phyloP scores from a whole-genome alignment of 352 stramenopile species.

The Globisporangium abappressorium region DNA sequence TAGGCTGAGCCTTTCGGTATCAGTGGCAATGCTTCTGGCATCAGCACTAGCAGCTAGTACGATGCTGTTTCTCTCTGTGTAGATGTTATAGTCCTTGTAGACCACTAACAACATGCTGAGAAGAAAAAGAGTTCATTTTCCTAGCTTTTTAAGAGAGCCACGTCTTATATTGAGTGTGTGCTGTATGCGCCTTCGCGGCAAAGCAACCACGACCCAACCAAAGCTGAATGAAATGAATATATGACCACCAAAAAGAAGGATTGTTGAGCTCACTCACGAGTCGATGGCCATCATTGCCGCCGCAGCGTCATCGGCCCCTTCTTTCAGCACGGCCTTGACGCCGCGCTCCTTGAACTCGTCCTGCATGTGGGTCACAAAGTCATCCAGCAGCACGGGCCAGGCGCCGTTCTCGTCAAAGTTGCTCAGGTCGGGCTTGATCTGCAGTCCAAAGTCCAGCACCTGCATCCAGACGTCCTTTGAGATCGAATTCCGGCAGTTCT shows the following conservation, averaged over 20 bases:
- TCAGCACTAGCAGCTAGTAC: neutral
- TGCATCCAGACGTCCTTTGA: conserved; percentile 87
- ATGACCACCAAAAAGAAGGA: neutral
- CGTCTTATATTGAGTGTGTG: too few species aligned
- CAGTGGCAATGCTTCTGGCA: neutral
- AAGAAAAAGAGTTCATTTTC: neutral
- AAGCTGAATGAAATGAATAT: neutral
- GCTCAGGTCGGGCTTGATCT: conserved; percentile 68
- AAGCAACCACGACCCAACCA: neutral
- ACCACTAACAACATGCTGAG: neutral
- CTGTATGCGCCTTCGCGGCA: too few species aligned
- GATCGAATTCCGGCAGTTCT: conserved; percentile 70
- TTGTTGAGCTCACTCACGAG: conserved; percentile 27
- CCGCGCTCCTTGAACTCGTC: conserved; percentile 46
- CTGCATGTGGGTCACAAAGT: conserved; percentile 74
- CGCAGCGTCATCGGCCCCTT: conserved; percentile 27
- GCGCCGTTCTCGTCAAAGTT: conserved; percentile 88
- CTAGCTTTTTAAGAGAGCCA: neutral
- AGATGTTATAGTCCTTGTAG: neutral
- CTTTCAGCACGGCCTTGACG: conserved; percentile 36
- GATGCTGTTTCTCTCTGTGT: neutral
- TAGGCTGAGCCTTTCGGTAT: neutral
- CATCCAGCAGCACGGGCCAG: conserved; percentile 84
- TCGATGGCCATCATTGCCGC: conserved; percentile 33
- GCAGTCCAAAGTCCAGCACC: conserved; percentile 75